A percentile compares a stretch with the other conserved stretches of the same genome.
Conservation (phyloP, 2,329 filamentous ascomycete species). For the Emmonsia crescens region DNA sequence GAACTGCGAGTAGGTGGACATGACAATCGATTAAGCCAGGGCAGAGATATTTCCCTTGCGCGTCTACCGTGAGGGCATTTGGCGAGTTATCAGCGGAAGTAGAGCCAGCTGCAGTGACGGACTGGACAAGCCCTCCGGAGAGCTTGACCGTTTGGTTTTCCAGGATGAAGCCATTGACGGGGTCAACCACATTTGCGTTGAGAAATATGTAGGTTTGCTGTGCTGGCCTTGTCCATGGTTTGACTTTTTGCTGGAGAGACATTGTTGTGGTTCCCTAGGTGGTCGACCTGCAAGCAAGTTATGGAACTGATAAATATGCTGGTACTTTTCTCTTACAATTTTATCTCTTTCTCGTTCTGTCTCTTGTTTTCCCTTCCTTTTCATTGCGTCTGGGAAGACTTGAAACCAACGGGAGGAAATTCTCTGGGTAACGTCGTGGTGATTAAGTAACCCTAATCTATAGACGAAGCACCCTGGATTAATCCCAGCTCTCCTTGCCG, state of each 20-base stretch:
- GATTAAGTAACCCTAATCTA: neutral
- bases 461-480: neutral
- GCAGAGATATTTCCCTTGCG: conserved; percentile 36
- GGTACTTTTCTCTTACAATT: neutral
- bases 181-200: conserved; percentile 38
- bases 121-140: conserved; percentile 25
- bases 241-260: neutral
- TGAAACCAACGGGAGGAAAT: neutral
- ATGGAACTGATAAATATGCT: neutral
- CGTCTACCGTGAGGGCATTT: conserved; percentile 26
- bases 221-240: neutral
- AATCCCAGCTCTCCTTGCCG: neutral
- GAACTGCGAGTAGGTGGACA: conserved; percentile 38
- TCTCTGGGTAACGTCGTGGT: neutral
- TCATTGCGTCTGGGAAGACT: neutral
- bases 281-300: neutral
- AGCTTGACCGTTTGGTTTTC: conserved; percentile 25
- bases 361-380: no score
- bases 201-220: neutral
- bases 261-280: neutral
- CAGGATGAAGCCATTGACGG: conserved; percentile 24
- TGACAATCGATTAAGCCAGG: conserved; percentile 45
- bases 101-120: conserved; percentile 9
- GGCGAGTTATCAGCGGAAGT: conserved; percentile 5
- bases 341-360: no score